A percentile compares a stretch with the other conserved stretches of the same genome.
phyloP scores from a whole-genome alignment of 768 basidiomycete species.

The Pisolithus albus region DNA sequence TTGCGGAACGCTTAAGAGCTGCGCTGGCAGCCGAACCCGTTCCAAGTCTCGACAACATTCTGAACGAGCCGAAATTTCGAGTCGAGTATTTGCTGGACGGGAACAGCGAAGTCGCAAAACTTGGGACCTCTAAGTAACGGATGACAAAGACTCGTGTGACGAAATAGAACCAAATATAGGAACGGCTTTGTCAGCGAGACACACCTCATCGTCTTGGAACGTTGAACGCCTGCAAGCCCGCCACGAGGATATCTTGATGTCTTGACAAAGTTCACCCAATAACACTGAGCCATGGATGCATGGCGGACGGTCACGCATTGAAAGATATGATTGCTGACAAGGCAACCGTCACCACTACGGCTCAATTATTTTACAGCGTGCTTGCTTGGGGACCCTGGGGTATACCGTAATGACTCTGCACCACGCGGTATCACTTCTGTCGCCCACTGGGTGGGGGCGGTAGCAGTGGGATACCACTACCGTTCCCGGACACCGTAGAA shows the following conservation, averaged over 20 bases:
- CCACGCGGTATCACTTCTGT: slow-evolving; percentile 26
- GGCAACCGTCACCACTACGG: too few species aligned
- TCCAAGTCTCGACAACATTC: slow-evolving; percentile 56
- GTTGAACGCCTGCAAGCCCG: too few species aligned
- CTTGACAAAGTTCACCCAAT: too few species aligned
- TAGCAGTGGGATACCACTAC: slow-evolving; percentile 56
- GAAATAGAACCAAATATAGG: too few species aligned
- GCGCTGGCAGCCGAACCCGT: slow-evolving; percentile 28
- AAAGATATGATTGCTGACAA: too few species aligned
- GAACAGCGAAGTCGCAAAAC: slow-evolving; percentile 3
- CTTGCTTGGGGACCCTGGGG: too few species aligned
- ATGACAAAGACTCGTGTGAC: neutral
- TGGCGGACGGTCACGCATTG: too few species aligned
- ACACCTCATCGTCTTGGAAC: too few species aligned
- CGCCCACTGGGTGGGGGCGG: slow-evolving; percentile 74
- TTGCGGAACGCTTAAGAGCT: slow-evolving; percentile 18
- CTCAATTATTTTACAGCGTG: too few species aligned
- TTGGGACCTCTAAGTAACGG: slow-evolving; percentile 2
- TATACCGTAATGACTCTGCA: neutral
- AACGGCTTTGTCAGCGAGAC: too few species aligned
- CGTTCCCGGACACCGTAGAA: slow-evolving; percentile 18
- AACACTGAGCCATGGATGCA: too few species aligned
- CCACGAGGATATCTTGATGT: too few species aligned
- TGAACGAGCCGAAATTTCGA: neutral
- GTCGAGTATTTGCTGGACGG: neutral